Evolutionary conservation across 2,329 filamentous ascomycete genomes (phyloP).

Genomic region (Fusarium pseudoanthophilum): DNA sequence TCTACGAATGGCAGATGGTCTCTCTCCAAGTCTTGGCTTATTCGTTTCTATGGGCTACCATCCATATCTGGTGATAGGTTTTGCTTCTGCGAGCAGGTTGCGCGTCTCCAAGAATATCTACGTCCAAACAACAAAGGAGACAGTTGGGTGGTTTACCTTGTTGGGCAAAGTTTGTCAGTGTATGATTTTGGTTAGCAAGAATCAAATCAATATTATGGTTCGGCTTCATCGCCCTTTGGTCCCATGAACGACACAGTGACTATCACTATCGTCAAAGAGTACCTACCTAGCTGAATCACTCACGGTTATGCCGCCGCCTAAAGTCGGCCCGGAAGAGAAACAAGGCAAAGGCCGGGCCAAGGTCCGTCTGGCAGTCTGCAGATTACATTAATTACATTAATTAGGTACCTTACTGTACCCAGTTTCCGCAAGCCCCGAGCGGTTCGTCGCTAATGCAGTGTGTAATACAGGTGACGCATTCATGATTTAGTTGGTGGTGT

Average conservation of each 20-base stretch:
- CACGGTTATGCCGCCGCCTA: neutral
- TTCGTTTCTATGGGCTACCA: neutral
- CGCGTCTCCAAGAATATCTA: neutral
- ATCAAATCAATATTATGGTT: neutral
- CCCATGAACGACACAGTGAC: neutral
- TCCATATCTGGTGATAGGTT: neutral
- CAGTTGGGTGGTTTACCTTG: neutral
- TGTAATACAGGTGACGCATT: constrained; percentile 10
- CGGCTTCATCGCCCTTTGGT: neutral
- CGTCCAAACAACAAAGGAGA: neutral
- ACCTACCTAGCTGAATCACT: neutral
- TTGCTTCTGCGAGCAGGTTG: neutral
- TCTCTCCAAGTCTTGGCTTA: neutral
- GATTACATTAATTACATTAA: neutral
- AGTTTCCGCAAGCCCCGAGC: constrained; percentile 17
- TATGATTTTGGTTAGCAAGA: neutral
- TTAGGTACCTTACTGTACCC: neutral
- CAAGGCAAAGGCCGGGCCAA: neutral
- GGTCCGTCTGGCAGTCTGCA: neutral
- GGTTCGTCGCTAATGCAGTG: constrained; percentile 13
- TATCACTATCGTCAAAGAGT: neutral
- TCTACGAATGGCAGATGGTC: neutral
- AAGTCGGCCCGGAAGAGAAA: constrained; percentile 31
- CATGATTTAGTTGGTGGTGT: neutral
- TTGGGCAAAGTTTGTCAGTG: neutral